Evolutionary conservation across 768 basidiomycete species (phyloP), one percentile per base, ranked within the genome.

Genomic region (Hericium rajendrae): DNA sequence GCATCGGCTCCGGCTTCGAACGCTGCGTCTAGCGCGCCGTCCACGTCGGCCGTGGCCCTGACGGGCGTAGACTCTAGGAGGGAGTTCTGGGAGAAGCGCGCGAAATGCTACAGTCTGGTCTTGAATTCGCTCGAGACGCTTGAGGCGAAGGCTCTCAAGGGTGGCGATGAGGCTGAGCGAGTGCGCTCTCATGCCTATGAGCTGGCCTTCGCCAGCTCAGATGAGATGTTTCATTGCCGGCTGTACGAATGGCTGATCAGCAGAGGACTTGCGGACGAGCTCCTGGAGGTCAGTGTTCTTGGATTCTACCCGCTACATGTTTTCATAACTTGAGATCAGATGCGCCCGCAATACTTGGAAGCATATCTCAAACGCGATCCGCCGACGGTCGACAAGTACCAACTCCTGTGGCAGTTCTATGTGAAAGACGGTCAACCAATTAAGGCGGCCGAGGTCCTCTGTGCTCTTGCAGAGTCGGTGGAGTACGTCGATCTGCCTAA

Each of bases 391-490:
- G 80, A 88, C 62, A 93, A 94, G 67, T 84, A 80, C 65, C 91
- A 98, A 64, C 73, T 99, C 1, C 74, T 98, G 2, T 98, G 97
- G 97, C 91, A 97, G 65, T 97, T 91, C 72, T 95, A 97, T 66
- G 93, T 95, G 54, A 90, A 95, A 65, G 87, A 91, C 63, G 87
- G 88, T 1, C 88, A 93, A 62, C 88, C 88, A 37, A 69, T 94
- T 49, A 80, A 88, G 48, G 95, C 97, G 2, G 94, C 97, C 1
- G 85, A 89, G 67, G 86, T 95, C 0, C 80, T 98, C 48, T 80
- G 81, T 12, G 75, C 80, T 13, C 73, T 98, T 50, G 94, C 97
- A 32, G 90, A 95, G 65, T 88, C 92, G 13, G 79, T 79, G 16
- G 79, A 88, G 91, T 94, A 60, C 66, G 88, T 76, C 32, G 16